These are phyloP conservation scores for Withania somnifera DNA, from an alignment of 305 asterid genomes.

Conservation along the genomic window DNA sequence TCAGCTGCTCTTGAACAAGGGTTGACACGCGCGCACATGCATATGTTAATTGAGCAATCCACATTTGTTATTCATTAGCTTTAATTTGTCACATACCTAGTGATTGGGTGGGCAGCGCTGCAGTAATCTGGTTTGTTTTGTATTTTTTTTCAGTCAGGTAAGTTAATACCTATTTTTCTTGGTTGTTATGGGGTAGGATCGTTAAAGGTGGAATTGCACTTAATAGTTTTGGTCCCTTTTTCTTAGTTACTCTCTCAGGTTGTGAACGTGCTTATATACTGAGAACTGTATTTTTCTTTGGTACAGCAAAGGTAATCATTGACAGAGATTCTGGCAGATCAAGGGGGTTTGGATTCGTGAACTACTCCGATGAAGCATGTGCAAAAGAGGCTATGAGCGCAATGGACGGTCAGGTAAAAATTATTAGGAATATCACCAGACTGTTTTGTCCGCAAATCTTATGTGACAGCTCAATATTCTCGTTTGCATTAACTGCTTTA, in stretches of 20 bases:
- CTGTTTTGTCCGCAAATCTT: not conserved
- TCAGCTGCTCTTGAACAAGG: not conserved
- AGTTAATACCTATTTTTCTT: not conserved
- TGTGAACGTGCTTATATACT: not conserved
- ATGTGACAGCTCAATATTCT: too few relatives aligned
- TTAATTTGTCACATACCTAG: too few relatives aligned
- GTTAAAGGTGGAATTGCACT: not conserved
- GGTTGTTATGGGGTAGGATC: not conserved
- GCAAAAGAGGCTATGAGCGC: conserved; percentile 60
- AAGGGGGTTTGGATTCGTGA: conserved; percentile 81
- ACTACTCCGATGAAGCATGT: conserved; percentile 28
- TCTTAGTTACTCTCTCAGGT: not conserved
- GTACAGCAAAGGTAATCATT: conserved; percentile 55
- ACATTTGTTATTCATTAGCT: too few relatives aligned
- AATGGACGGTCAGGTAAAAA: conserved; percentile 78
- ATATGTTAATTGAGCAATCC: too few relatives aligned
- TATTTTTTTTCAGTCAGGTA: not conserved
- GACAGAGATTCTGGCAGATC: conserved; percentile 83
- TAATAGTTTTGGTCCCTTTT: not conserved
- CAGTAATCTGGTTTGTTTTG: not conserved
- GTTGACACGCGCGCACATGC: too few relatives aligned
- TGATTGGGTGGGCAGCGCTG: not conserved
- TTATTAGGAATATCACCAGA: not conserved
- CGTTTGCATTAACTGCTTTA: not conserved
- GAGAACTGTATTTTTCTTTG: not conserved